Evolutionary conservation across 2,329 filamentous ascomycete genomes (phyloP).

Genomic region (Cladophialophora carrionii): DNA sequence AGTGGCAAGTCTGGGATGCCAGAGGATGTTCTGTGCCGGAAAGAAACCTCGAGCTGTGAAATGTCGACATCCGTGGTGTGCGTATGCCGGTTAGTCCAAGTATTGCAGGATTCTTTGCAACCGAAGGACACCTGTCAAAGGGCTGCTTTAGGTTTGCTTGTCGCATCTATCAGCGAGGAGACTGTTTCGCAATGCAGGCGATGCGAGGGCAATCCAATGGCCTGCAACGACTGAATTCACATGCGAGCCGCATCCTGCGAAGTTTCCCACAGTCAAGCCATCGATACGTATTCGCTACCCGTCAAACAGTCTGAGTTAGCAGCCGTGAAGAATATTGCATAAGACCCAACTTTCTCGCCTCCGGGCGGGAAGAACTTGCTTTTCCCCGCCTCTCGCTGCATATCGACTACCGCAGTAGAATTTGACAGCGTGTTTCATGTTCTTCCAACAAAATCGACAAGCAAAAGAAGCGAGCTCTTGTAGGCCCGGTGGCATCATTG

Average conservation of each 20-base stretch:
- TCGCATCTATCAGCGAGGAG: neutral
- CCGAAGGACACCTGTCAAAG: neutral
- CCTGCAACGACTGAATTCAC: conserved; percentile 8
- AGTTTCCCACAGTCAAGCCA: neutral
- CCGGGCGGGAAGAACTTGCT: conserved; percentile 21
- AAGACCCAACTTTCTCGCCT: conserved; percentile 22
- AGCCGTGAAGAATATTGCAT: conserved; percentile 7
- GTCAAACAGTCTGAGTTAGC: neutral
- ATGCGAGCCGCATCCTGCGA: conserved; percentile 13
- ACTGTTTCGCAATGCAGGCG: neutral
- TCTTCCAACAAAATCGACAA: conserved; percentile 4
- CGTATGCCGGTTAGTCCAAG: neutral
- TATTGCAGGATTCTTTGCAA: neutral
- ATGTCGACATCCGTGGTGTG: neutral
- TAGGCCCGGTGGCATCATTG: neutral
- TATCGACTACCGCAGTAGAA: neutral
- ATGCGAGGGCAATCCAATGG: neutral
- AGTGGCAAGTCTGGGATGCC: neutral
- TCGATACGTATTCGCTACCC: conserved; percentile 15
- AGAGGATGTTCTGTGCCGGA: neutral
- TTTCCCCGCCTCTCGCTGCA: conserved; percentile 27
- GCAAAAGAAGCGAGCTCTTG: neutral
- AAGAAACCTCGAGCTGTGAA: neutral
- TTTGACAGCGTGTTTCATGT: conserved; percentile 32
- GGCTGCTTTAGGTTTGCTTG: neutral